phyloP scores from a whole-genome alignment of 2,329 filamentous ascomycete genomes.

The Microsporum audouinii region DNA sequence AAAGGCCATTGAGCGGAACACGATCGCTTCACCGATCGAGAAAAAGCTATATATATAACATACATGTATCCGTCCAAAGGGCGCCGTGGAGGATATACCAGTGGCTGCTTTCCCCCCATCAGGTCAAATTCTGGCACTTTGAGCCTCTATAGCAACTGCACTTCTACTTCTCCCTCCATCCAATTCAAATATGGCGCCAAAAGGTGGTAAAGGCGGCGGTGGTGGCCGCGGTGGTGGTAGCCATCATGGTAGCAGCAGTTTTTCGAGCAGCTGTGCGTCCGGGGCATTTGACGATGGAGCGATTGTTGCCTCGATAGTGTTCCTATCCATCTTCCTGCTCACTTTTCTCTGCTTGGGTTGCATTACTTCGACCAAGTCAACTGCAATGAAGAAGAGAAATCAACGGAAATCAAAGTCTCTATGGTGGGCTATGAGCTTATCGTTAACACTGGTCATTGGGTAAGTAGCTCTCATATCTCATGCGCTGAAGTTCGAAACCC shows the following conservation, averaged over 20 bases:
- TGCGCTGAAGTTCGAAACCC: neutral
- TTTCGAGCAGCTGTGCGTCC: neutral
- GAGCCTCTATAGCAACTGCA: neutral
- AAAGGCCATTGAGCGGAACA: neutral
- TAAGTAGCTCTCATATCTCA: neutral
- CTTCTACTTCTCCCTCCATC: neutral
- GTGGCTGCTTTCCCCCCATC: neutral
- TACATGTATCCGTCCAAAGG: neutral
- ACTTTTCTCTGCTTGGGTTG: slow-evolving; percentile 4
- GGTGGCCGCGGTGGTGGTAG: neutral
- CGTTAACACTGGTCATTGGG: neutral
- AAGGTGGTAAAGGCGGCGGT: slow-evolving; percentile 9
- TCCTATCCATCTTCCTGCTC: slow-evolving; percentile 5
- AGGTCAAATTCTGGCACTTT: neutral
- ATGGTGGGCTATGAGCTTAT: slow-evolving; percentile 6
- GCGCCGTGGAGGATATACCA: neutral
- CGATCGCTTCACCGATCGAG: neutral
- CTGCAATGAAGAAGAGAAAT: neutral
- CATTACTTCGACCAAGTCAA: neutral
- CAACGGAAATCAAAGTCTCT: slow-evolving; percentile 6
- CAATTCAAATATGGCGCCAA: slow-evolving; percentile 9
- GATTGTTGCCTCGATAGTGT: slow-evolving; percentile 2
- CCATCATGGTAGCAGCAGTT: neutral
- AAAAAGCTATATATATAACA: neutral
- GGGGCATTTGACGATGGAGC: neutral